Evolutionary conservation across 805 yeast genomes (phyloP), one percentile per base, ranked within the genome.

Genomic region (Kurtzmaniella fragi): DNA sequence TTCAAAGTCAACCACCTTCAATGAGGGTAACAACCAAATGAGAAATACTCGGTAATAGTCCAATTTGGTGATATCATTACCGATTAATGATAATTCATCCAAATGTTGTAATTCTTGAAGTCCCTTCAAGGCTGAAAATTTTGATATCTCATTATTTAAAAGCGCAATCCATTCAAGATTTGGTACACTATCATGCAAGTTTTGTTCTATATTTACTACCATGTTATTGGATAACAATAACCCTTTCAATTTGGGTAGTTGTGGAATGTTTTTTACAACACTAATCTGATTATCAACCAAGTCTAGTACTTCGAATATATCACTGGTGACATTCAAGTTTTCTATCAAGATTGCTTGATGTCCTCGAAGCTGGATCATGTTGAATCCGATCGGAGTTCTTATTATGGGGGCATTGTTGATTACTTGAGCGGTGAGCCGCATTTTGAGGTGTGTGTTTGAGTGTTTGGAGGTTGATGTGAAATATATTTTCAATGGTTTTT

Each of bases 231-330:
- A 82, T 16, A 81, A 48, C 7, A 89, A 63, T 2, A 91, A 49
- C 0, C 82, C 74, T 32, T 69, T 70, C 37, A 75, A 51, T 30
- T 69, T 71, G 26, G 39, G 36, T 31, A 73, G 44, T 7, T 31
- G 39, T 3, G 82, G 86, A 28, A 75, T 67, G 51, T 64, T 68
- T 12, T 73, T 69, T 5, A 91, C 47, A 2, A 67, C 68, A 1
- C 70, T 59, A n/a, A 91, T 61, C 27, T 77, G 82, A 59, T 91
- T 91, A 52, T 83, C 81, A 1, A 91, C 77, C 26, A 91, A 54
- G 56, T 91, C 97, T 2, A 91, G 59, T 12, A 71, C 77, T 43
- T 71, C 81, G 54, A 61, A 61, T 32, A 48, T 49, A 41, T 60
- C 58, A 29, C 54, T 49, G 9, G 64, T 53, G 29, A 50, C 46